Evolutionary conservation across 805 yeast species (phyloP).

Genomic region (Saccharomycopsis olivae): DNA sequence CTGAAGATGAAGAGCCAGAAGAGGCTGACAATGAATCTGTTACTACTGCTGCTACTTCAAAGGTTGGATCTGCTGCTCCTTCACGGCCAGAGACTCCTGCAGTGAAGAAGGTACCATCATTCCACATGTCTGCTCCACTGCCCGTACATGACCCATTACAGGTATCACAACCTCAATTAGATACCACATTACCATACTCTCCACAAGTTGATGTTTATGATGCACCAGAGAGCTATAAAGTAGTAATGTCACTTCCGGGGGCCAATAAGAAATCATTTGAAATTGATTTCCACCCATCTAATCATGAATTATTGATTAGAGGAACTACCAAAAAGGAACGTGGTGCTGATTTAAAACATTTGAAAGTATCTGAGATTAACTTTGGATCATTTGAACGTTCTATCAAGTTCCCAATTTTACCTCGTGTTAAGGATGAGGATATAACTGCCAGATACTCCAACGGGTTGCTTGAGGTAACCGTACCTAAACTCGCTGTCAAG

Average conservation of each 20-base stretch:
- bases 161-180: slow-evolving; percentile 35
- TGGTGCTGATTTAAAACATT: slow-evolving; percentile 24
- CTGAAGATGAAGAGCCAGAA: slow-evolving; percentile 10
- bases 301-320: slow-evolving; percentile 40
- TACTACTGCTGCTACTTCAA: slow-evolving; percentile 7
- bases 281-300: slow-evolving; percentile 49
- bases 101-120: slow-evolving; percentile 2
- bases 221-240: slow-evolving; percentile 32
- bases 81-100: neutral
- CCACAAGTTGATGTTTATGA: slow-evolving; percentile 54
- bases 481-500: slow-evolving; percentile 33
- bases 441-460: slow-evolving; percentile 43
- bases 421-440: slow-evolving; percentile 40
- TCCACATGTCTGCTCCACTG: slow-evolving; percentile 24
- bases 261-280: slow-evolving; percentile 41
- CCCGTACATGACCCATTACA: slow-evolving; percentile 32
- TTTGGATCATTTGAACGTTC: slow-evolving; percentile 50
- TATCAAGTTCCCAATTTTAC: slow-evolving; percentile 43
- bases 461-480: slow-evolving; percentile 41
- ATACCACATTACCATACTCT: slow-evolving; percentile 37
- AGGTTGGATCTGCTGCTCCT: neutral
- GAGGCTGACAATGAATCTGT: slow-evolving; percentile 4
- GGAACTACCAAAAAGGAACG: slow-evolving; percentile 28
- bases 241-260: slow-evolving; percentile 49
- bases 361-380: slow-evolving; percentile 43